These are phyloP conservation scores for Escovopsis sp. DNA, from an alignment of 2,329 filamentous ascomycete genomes.

Conservation along the genomic window DNA sequence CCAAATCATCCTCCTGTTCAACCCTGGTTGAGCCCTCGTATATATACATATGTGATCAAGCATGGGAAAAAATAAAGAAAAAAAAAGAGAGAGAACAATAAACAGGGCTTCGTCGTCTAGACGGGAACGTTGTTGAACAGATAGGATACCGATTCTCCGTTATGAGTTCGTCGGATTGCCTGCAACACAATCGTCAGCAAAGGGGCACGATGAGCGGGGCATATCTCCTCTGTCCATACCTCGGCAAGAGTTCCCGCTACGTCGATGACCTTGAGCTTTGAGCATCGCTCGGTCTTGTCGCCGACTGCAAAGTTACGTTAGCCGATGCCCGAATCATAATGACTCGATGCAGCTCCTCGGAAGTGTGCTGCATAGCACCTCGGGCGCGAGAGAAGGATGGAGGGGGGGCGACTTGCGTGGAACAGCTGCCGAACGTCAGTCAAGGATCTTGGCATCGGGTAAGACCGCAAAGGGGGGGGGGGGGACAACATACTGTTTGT, in stretches of 20 bases:
- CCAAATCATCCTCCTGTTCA: no score
- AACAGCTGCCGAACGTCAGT: constrained; percentile 20
- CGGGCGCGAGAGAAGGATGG: no score
- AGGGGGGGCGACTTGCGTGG: constrained; percentile 15
- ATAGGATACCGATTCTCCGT: constrained; percentile 50
- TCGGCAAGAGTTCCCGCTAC: constrained; percentile 71
- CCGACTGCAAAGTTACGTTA: constrained; percentile 27
- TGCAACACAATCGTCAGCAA: constrained; percentile 16
- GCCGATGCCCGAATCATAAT: no score
- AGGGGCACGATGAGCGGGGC: neutral
- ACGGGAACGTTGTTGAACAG: constrained; percentile 52
- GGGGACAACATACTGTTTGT: constrained; percentile 52
- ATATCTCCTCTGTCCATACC: constrained; percentile 15
- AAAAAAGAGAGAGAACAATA: no score
- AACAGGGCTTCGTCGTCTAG: constrained; percentile 8
- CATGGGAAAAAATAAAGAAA: neutral
- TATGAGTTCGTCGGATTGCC: constrained; percentile 54
- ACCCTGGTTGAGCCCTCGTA: no score
- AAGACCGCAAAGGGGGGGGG: neutral
- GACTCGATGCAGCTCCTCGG: no score
- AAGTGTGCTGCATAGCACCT: no score
- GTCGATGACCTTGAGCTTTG: constrained; percentile 79
- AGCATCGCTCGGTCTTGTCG: constrained; percentile 65
- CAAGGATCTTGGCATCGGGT: constrained; percentile 1
- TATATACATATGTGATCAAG: neutral